A percentile compares a stretch with the other conserved stretches of the same genome.
Evolutionary conservation across 371 early-diverging fungal genomes (phyloP).

Genomic region (Thermomucor indicae-seudaticae): DNA sequence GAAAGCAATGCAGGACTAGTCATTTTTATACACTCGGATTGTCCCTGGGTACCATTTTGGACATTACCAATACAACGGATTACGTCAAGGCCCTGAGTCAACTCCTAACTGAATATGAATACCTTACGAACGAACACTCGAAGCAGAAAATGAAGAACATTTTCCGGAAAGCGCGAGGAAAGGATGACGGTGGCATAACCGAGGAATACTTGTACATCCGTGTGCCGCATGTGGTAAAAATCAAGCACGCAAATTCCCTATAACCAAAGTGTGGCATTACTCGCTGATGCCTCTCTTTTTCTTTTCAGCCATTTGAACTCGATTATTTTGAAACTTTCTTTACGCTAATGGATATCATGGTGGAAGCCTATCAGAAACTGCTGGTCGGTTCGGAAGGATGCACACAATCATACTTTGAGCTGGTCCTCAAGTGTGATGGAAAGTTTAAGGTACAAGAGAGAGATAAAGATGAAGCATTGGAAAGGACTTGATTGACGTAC

Average conservation of each 20-base stretch:
- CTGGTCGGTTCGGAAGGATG: slow-evolving; percentile 35
- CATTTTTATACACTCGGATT: slow-evolving; percentile 61
- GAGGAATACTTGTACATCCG: slow-evolving; percentile 45
- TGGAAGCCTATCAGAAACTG: slow-evolving; percentile 45
- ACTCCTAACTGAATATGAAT: slow-evolving; percentile 56
- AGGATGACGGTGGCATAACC: slow-evolving; percentile 37
- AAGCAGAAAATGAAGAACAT: slow-evolving; percentile 60
- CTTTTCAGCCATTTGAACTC: slow-evolving; percentile 50
- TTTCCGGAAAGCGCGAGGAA: slow-evolving; percentile 46
- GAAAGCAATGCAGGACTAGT: slow-evolving; percentile 30
- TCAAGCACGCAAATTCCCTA: background rate
- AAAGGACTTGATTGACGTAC: background rate
- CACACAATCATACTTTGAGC: slow-evolving; percentile 47
- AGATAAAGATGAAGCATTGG: background rate
- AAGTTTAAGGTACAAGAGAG: slow-evolving; percentile 39
- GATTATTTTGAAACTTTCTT: slow-evolving; percentile 56
- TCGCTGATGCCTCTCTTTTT: too few relatives aligned
- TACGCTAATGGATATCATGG: slow-evolving; percentile 44
- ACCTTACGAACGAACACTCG: slow-evolving; percentile 44
- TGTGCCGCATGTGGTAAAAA: slow-evolving; percentile 45
- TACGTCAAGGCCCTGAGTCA: slow-evolving; percentile 61
- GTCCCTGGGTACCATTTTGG: slow-evolving; percentile 60
- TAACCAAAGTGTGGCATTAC: background rate
- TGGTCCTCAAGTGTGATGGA: slow-evolving; percentile 53
- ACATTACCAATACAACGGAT: slow-evolving; percentile 58